Conservation (phyloP, 2,329 filamentous ascomycete genomes). For the Fusarium abutilonis region DNA sequence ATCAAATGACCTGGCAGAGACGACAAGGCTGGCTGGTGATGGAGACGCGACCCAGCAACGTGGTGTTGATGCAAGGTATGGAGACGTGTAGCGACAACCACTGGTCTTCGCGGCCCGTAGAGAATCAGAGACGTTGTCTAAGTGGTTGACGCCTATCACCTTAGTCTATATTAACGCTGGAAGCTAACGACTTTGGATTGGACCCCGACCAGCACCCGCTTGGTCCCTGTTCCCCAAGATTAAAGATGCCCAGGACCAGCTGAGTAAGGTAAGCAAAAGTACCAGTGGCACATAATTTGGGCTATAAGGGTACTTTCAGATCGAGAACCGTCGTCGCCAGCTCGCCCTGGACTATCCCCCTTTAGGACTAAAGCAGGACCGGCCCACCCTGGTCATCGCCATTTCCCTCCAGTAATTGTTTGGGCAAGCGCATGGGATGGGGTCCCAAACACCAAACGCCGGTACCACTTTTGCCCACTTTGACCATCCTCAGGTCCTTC, state of each 20-base stretch:
- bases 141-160: constrained; percentile 21
- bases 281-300: constrained; percentile 12
- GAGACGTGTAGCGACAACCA: constrained; percentile 16
- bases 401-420: constrained; percentile 40
- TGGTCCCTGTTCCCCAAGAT: constrained; percentile 46
- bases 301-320: constrained; percentile 24
- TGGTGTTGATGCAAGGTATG: constrained; percentile 16
- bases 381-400: constrained; percentile 39
- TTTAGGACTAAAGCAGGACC: constrained; percentile 12
- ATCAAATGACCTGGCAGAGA: constrained; percentile 8
- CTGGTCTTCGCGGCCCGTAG: constrained; percentile 7
- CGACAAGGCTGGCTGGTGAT: constrained; percentile 3
- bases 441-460: constrained; percentile 42
- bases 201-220: constrained; percentile 26
- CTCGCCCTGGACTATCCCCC: constrained; percentile 26
- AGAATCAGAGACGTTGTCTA: constrained; percentile 15
- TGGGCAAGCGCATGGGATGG: constrained; percentile 29
- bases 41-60: constrained; percentile 9
- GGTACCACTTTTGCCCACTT: constrained; percentile 34
- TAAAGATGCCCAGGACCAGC: constrained; percentile 38
- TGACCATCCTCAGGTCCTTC: constrained; percentile 36
- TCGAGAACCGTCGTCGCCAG: constrained; percentile 24
- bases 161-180: constrained; percentile 21
- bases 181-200: constrained; percentile 28
- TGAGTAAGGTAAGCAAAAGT: constrained; percentile 18